Base-by-base conservation (phyloP, 148 eudicot species). In the Fagopyrum homotropicum region DNA sequence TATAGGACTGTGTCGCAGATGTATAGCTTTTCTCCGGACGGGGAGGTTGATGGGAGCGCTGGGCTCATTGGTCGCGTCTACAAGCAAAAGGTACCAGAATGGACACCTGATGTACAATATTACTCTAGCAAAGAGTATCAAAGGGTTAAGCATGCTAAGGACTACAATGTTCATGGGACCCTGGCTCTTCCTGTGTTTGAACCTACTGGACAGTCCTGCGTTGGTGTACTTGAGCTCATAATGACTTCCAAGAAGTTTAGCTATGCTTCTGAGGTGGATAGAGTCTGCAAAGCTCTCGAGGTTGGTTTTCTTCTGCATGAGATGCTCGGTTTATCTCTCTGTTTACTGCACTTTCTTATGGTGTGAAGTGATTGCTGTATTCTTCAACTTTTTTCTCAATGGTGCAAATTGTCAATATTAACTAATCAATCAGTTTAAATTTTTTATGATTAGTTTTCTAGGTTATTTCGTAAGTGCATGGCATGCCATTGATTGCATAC, bases 41-140 rank as follows among this genome's bases (percentile, higher is more conserved):
- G 84, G 48, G 92, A 87, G 79, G 81, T 80, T 40, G 86, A 83
- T 9, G 88, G 79, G 64, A 77, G 75, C 61, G 92, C 91, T 29
- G 98, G 97, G 68, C 86, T 92, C n/a, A 97, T 97, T 61, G 97
- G 96, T 19, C 98, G 98, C 77, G 98, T 95, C 16, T 95, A 85
- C 76, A 72, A 82, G 69, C 89, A 95, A 69, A 95, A 88, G 77
- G 68, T 90, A 77, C 98, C 97, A 0, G 98, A 95, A 81, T 95
- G 98, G 98, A 85, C 93, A 17, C 97, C 97, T 0, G 80, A 95
- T 84, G 98, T 95, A 82, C 98, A 91, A 81, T 91, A 84, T 75
- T 94, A 94, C 79, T 85, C 97, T 17, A 88, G 90, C 75, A 86
- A 86, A 75, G 98, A 90, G 75, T 92, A 86, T 77, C 86, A 85